Evolutionary conservation across 805 yeast genomes (phyloP), one percentile per base, ranked within the genome.

Genomic region (Candida parachauliodes): DNA sequence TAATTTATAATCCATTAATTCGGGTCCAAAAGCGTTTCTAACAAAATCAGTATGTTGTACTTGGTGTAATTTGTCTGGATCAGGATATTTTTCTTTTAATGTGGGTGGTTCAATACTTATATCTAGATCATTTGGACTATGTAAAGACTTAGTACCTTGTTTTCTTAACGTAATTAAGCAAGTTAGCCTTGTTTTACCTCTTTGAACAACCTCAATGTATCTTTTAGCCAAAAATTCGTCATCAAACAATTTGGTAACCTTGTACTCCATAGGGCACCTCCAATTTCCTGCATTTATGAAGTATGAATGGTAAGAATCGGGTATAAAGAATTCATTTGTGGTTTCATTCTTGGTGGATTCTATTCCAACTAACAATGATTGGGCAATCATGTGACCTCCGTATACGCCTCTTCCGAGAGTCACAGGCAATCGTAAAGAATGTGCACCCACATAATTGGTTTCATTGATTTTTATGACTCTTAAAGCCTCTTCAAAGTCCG

Each of bases 341-440:
- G 9, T 14, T 17, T 43, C 41, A 24, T 46, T 46, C 8, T 54
- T 62, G 1, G 69, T 59, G 6, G 78, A 72, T 34, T 70, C 65
- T 23, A 80, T 60, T 2, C 83, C 79, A 5, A 85, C 86, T 41
- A 73, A 54, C 3, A 81, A 56, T 2, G 87, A 64, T 48, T 82
- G 88, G 0, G 85, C 84, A 12, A 79, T 77, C 29, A 77, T 60
- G 14, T 80, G 77, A 8, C 89, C 88, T 2, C 88, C 88, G 59
- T 81, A 82, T 0, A 81, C 76, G 2, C 86, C 87, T 30, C 81
- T 60, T 2, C 84, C 82, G 0, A 76, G 72, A 3, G 45, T 37
- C 8, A 65, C 36, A 0, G 72, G 72, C 4, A 61, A 49, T 27
- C 56, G 41, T 18, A 68, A 52, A 4, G 68, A 68, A 33, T 55